phyloP scores from a whole-genome alignment of 208 protist genomes.

The Leishmania mexicana region DNA sequence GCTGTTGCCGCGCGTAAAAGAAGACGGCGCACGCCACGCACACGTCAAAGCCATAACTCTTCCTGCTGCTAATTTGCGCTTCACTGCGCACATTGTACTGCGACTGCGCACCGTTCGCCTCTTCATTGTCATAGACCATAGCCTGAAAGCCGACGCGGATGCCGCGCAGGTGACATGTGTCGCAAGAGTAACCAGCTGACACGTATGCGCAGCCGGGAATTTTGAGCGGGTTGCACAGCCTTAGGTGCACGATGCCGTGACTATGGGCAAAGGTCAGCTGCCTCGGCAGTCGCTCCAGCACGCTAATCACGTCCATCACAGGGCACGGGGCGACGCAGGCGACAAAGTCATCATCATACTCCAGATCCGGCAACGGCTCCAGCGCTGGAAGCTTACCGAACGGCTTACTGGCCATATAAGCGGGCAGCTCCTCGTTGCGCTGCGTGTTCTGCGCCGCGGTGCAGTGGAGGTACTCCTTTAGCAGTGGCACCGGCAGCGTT shows the following conservation, averaged over 20 bases:
- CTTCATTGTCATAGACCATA: slow-evolving; percentile 59
- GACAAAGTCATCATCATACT: slow-evolving; percentile 38
- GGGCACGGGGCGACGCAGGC: slow-evolving; percentile 32
- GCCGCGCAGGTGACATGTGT: slow-evolving; percentile 49
- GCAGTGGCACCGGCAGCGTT: slow-evolving; percentile 31
- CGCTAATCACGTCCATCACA: slow-evolving; percentile 23
- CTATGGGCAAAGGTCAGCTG: slow-evolving; percentile 52
- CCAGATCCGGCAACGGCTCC: slow-evolving; percentile 32
- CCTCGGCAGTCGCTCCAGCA: slow-evolving; percentile 34
- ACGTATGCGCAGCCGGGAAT: slow-evolving; percentile 45
- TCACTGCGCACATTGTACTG: slow-evolving; percentile 38
- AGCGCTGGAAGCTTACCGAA: slow-evolving; percentile 11
- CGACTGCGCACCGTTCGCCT: background rate
- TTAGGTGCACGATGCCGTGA: slow-evolving; percentile 47
- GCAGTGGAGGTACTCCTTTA: slow-evolving; percentile 49
- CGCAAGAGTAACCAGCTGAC: slow-evolving; percentile 44
- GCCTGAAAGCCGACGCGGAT: slow-evolving; percentile 55
- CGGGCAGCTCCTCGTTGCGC: slow-evolving; percentile 16
- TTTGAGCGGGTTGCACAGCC: slow-evolving; percentile 52
- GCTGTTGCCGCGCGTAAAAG: slow-evolving; percentile 44
- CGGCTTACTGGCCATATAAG: slow-evolving; percentile 11
- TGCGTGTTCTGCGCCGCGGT: slow-evolving; percentile 42
- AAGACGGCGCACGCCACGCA: slow-evolving; percentile 66
- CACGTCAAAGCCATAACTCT: slow-evolving; percentile 63
- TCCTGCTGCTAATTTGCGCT: slow-evolving; percentile 35